phyloP scores from a whole-genome alignment of 2,329 filamentous ascomycete species.

The Zymoseptoria ardabiliae region DNA sequence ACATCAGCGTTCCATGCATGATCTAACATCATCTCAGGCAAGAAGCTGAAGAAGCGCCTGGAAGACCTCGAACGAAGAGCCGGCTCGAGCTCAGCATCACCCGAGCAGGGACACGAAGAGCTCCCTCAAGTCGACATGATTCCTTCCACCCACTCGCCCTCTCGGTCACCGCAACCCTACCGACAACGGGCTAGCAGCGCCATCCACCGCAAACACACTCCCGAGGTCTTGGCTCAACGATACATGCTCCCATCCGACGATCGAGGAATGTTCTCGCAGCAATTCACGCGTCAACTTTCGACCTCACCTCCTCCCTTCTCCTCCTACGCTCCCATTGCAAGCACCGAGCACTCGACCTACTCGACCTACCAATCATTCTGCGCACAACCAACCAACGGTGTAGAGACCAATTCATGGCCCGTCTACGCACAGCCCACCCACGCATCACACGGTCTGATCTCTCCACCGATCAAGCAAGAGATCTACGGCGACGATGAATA shows the following conservation, averaged over 20 bases:
- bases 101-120: constrained; percentile 51
- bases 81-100: constrained; percentile 53
- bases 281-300: constrained; percentile 62
- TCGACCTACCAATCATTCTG: constrained; percentile 20
- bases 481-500: constrained; percentile 53
- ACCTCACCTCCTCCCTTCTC: constrained; percentile 63
- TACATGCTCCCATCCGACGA: constrained; percentile 46
- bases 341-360: constrained; percentile 55
- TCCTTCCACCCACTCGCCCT: constrained; percentile 1
- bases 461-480: constrained; percentile 58
- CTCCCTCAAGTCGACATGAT: constrained; percentile 33
- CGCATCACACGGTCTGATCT: constrained; percentile 18
- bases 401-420: constrained; percentile 27
- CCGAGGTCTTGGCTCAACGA: constrained; percentile 24
- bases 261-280: constrained; percentile 55
- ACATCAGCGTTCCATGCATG: background rate
- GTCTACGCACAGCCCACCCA: constrained; percentile 45
- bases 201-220: constrained; percentile 17
- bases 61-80: constrained; percentile 78
- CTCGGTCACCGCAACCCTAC: constrained; percentile 5
- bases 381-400: constrained; percentile 36
- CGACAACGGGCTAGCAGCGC: constrained; percentile 24
- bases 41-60: constrained; percentile 85
- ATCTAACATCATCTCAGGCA: constrained; percentile 49
- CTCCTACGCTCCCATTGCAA: constrained; percentile 57